These are phyloP conservation scores for Suillus variegatus DNA, from an alignment of 768 basidiomycete species.

Conservation along the genomic window DNA sequence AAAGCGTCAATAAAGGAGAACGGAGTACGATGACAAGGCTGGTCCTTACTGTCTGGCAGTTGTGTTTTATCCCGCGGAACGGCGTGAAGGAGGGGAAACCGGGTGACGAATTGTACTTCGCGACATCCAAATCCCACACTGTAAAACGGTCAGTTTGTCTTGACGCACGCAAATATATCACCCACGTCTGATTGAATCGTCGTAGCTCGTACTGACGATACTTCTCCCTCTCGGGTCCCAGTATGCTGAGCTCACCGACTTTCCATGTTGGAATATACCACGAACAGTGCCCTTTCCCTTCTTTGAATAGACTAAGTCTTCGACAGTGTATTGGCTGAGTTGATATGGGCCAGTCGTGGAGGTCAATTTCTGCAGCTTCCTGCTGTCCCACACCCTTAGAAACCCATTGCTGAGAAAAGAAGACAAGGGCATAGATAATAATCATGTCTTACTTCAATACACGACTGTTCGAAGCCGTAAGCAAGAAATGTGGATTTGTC, in stretches of 20 bases:
- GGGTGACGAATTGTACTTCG: constrained; percentile 44
- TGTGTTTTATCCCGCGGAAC: constrained; percentile 62
- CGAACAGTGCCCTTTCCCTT: constrained; percentile 57
- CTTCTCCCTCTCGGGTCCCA: constrained; percentile 83
- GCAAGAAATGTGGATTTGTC: constrained; percentile 57
- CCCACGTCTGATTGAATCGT: constrained; percentile 73
- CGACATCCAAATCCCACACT: constrained; percentile 79
- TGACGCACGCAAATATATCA: constrained; percentile 13
- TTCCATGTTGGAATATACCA: constrained; percentile 67
- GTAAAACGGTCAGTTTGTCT: constrained; percentile 14
- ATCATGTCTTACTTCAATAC: constrained; percentile 55
- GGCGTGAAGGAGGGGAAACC: constrained; percentile 66
- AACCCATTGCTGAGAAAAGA: constrained; percentile 1
- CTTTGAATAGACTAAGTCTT: constrained; percentile 50
- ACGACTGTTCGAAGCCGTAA: constrained; percentile 79
- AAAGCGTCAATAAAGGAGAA: constrained; percentile 5
- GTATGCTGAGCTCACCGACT: constrained; percentile 80
- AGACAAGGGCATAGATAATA: background rate
- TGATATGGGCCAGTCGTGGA: constrained; percentile 25
- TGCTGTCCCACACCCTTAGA: constrained; percentile 75
- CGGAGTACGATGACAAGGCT: no score
- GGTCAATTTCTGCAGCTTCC: constrained; percentile 55
- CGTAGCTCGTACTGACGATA: constrained; percentile 85
- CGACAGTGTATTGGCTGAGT: constrained; percentile 44
- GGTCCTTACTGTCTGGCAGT: constrained; percentile 73